Base-by-base conservation (phyloP, 192 early-diverging fungal species). In the Backusella sp. region DNA sequence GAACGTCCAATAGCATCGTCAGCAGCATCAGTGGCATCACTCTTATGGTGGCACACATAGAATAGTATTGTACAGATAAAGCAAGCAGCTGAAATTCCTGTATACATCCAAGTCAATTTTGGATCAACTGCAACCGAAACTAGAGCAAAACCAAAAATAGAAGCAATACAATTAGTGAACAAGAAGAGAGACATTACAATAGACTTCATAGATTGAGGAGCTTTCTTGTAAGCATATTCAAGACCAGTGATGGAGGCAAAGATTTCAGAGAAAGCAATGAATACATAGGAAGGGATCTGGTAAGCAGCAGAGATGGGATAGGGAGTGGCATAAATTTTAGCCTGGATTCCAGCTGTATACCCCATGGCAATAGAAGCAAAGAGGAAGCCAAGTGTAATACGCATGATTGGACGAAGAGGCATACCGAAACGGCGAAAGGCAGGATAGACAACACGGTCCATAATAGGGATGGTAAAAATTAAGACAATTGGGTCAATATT, bases 171-270 rank as follows among this genome's bases (percentile, higher is more conserved):
- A 72, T 77, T 85, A 15, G 84, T 90, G 59, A 88, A 86, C 69
- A 92, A 77, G 83, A 89, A 92, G 9, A 91, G 72, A n/a, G 89
- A 83, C 85, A 90, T 91, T 19, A 93, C 89, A 14, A 91, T 82
- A 11, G 90, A 91, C 79, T 90, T 92, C 89, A 91, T 88, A 52
- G 71, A 72, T 7, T 80, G 75, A 14, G 91, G 88, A 3, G 91
- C 89, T 79, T 86, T 88, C 59, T 83, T 90, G 85, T 86, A 93
- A 9, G 87, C 91, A 73, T 86, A 91, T 84, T 91, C 91, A 59
- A 92, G 85, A 66, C 90, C 90, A 6, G 91, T 91, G 72, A 89
- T 85, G 6, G 90, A 91, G 4, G 91, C 88, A 80, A 92, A 92
- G 36, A 89, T 89, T 80, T 92, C 91, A 9, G 91, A 89, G 46